A percentile compares a stretch with the other conserved stretches of the same genome.
Conservation (phyloP, 345 rosid genomes). For the Erucastrum elatum region DNA sequence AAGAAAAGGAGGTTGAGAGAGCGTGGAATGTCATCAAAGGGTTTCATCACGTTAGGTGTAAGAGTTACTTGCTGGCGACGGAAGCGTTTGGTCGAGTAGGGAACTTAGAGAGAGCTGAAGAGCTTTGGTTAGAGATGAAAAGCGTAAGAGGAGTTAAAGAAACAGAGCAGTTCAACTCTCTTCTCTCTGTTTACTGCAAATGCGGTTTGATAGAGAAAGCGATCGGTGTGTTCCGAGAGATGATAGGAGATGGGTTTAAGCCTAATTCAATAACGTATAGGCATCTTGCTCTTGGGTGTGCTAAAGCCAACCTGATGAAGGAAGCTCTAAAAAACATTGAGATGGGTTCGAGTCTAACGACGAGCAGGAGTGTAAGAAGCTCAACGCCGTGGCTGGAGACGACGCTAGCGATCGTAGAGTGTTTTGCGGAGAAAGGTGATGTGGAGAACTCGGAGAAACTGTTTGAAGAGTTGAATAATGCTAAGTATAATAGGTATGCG, state of each 20-base stretch:
- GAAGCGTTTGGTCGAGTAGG: conserved; percentile 79
- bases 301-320: conserved; percentile 56
- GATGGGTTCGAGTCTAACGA: conserved; percentile 47
- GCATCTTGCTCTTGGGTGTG: conserved; percentile 88
- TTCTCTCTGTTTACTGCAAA: conserved; percentile 71
- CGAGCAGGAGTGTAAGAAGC: conserved; percentile 54
- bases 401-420: conserved; percentile 64
- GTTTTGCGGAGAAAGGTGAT: conserved; percentile 78
- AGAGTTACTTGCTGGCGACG: conserved; percentile 67
- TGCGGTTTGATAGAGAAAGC: conserved; percentile 64
- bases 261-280: conserved; percentile 81
- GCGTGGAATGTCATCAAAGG: conserved; percentile 60
- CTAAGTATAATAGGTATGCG: conserved; percentile 66
- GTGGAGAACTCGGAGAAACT: conserved; percentile 67
- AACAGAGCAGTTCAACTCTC: conserved; percentile 75
- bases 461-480: conserved; percentile 65
- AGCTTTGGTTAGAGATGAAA: conserved; percentile 82
- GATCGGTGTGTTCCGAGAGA: conserved; percentile 60
- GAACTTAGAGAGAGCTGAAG: conserved; percentile 62
- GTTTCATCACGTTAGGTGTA: conserved; percentile 57
- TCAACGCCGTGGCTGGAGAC: conserved; percentile 93
- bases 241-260: conserved; percentile 53
- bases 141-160: conserved; percentile 51
- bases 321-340: conserved; percentile 75
- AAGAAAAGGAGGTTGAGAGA: conserved; percentile 62